Percentiles rank a stretch among this genome's conserved stretches.
Conservation (phyloP, 345 rosid genomes). For the Salix purpurea region DNA sequence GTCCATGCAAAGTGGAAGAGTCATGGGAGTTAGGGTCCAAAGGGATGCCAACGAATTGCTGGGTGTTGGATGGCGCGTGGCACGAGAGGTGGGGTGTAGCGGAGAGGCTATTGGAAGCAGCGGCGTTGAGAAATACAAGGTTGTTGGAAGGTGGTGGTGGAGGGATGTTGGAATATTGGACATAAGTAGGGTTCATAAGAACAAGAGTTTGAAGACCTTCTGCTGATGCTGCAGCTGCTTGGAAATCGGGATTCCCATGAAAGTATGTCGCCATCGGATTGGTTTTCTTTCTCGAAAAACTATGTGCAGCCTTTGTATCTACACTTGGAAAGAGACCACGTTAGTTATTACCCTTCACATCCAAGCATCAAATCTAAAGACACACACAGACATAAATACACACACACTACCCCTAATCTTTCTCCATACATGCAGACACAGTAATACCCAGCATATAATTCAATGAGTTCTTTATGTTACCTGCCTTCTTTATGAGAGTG, state of each 20-base stretch:
- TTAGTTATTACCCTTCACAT: constrained; percentile 21
- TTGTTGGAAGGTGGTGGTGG: constrained; percentile 31
- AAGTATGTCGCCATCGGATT: constrained; percentile 70
- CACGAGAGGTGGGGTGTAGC: constrained; percentile 24
- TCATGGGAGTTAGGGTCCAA: constrained; percentile 48
- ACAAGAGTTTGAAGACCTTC: constrained; percentile 87
- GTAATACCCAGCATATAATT: no score
- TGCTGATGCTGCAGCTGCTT: constrained; percentile 33
- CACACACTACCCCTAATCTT: no score
- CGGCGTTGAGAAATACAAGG: no score
- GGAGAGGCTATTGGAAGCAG: constrained; percentile 12
- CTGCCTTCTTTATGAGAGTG: no score
- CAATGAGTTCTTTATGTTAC: no score
- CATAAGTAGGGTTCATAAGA: constrained; percentile 96
- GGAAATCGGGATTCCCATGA: constrained; percentile 74
- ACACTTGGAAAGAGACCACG: constrained; percentile 21
- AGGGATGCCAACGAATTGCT: constrained; percentile 86
- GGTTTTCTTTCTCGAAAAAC: constrained; percentile 2
- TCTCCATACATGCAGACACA: no score
- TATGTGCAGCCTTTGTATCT: not conserved
- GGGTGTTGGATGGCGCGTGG: constrained; percentile 58
- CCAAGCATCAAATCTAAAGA: constrained; percentile 8
- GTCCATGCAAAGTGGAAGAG: constrained; percentile 66
- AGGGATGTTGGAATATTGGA: constrained; percentile 66
- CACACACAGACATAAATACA: no score